Percentiles rank a stretch among this genome's conserved stretches.
Evolutionary conservation across 2,329 filamentous ascomycete genomes (phyloP).

Genomic region (Cercospora sesami): DNA sequence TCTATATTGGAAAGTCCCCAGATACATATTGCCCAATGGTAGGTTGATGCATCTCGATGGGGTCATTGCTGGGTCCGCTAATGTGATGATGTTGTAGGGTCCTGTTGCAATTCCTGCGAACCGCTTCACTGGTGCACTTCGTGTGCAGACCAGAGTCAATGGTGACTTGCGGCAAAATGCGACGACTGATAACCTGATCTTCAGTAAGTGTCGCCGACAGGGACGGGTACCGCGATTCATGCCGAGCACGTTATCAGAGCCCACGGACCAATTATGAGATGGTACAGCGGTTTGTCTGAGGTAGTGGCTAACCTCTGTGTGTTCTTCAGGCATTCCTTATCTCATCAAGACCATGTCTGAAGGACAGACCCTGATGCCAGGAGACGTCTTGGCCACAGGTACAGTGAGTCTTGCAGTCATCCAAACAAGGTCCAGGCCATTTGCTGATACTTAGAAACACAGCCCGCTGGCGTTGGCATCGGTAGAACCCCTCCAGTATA

Average conservation of each 20-base stretch:
- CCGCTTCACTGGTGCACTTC: slow-evolving; percentile 45
- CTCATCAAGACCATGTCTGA: slow-evolving; percentile 52
- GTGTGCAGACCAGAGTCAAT: slow-evolving; percentile 52
- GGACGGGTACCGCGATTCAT: not conserved
- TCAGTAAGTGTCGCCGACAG: slow-evolving; percentile 27
- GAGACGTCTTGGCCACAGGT: slow-evolving; percentile 54
- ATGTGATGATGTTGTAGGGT: slow-evolving; percentile 39
- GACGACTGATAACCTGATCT: slow-evolving; percentile 53
- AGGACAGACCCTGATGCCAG: slow-evolving; percentile 53
- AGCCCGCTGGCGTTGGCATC: slow-evolving; percentile 51
- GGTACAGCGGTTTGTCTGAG: not conserved
- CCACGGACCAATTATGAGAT: not conserved
- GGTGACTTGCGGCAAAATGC: slow-evolving; percentile 53
- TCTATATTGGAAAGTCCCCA: slow-evolving; percentile 58
- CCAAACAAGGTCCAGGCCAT: slow-evolving; percentile 27
- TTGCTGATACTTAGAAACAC: not conserved
- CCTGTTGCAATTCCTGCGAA: slow-evolving; percentile 54
- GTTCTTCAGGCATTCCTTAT: slow-evolving; percentile 41
- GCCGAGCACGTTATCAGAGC: not conserved
- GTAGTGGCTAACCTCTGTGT: not conserved
- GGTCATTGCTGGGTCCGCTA: slow-evolving; percentile 5
- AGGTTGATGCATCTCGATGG: not conserved
- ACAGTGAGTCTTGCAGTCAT: slow-evolving; percentile 36
- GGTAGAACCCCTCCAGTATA: slow-evolving; percentile 48
- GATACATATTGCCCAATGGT: slow-evolving; percentile 60